A percentile compares a stretch with the other conserved stretches of the same genome.
Conservation (phyloP, 1,139 yeast species). For the Saccharomyces hybrid region DNA sequence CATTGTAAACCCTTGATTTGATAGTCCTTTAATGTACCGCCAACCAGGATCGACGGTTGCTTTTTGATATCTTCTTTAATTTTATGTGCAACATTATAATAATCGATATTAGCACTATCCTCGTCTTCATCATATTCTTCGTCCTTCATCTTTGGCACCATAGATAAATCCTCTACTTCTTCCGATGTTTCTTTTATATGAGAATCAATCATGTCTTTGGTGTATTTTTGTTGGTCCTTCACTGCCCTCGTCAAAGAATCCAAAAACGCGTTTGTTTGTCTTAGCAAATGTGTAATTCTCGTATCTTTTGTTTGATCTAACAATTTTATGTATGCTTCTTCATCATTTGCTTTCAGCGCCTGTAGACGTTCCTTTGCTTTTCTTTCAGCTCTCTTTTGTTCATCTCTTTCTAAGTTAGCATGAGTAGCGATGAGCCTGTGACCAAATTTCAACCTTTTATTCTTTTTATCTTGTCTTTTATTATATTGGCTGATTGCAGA, state of each 20-base stretch:
- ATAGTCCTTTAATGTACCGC: slow-evolving; percentile 88
- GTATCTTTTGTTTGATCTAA: slow-evolving; percentile 79
- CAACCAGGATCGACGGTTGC: slow-evolving; percentile 64
- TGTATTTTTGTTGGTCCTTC: slow-evolving; percentile 52
- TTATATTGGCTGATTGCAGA: slow-evolving; percentile 28
- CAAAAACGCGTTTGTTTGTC: slow-evolving; percentile 69
- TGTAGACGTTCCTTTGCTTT: slow-evolving; percentile 81
- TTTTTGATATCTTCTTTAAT: slow-evolving; percentile 55
- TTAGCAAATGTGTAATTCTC: slow-evolving; percentile 70
- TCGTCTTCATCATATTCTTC: slow-evolving; percentile 38
- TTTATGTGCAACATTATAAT: slow-evolving; percentile 73
- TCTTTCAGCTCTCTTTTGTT: slow-evolving; percentile 61
- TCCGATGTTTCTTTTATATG: slow-evolving; percentile 35
- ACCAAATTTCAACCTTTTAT: slow-evolving; percentile 39
- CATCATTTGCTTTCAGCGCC: slow-evolving; percentile 77
- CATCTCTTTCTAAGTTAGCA: slow-evolving; percentile 58
- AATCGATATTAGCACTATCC: slow-evolving; percentile 55
- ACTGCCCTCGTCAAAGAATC: slow-evolving; percentile 73
- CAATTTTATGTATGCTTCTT: slow-evolving; percentile 73
- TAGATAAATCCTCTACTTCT: slow-evolving; percentile 28
- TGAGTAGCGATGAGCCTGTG: slow-evolving; percentile 38
- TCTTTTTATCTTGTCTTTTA: slow-evolving; percentile 32
- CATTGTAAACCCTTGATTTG: slow-evolving; percentile 91
- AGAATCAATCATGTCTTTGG: slow-evolving; percentile 37
- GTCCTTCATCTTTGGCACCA: slow-evolving; percentile 28